Evolutionary conservation across 2,329 filamentous ascomycete species (phyloP), one percentile per base, ranked within the genome.

Genomic region (Hirsutella thompsonii): DNA sequence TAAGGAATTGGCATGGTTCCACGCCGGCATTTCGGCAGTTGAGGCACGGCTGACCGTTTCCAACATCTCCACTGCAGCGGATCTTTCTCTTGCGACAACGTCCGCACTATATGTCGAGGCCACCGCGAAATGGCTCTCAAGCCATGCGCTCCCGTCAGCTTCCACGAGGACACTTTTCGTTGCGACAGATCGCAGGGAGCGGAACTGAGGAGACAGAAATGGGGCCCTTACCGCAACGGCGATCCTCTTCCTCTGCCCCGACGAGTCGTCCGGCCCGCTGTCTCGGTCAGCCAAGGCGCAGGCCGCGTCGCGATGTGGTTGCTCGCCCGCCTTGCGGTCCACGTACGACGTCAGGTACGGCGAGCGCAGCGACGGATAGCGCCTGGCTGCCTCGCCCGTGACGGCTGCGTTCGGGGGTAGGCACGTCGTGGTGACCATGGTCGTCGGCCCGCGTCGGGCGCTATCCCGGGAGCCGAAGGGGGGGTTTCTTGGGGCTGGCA

Each of bases 61-160:
- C 83, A 28, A 73, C 69, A 56, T 94, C 87, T 35, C 90, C 90
- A 54, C 84, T 94, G 65, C 90, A 96, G 51, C 86, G 82, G 52
- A 96, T 96, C 69, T 96, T 96, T 44, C 90, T 77, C 64, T 90
- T 89, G 45, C 90, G 79, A 62, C 90, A 96, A 49, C 90, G 79
- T 29, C 79, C 77, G 59, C 90, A 96, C 90, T 95, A 48, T 95
- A 48, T 42, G 38, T 20, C 8, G 35, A 26, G 23, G 23, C 11
- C 23, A 6, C 11, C 23, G 23, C 23, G 23, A 26, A 26, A 6
- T 11, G 14, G 14, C n/a, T n/a, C n/a, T n/a, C n/a, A n/a, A n/a
- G n/a, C 8, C 32, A n/a, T n/a, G 6, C 32, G 8, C 32, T 9
- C 14, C 8, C 32, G 14, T 33, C 14, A 33, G 32, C 32, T 16